These are phyloP conservation scores for Blastobotrys americana DNA, from an alignment of 805 yeast species.

Conservation along the genomic window DNA sequence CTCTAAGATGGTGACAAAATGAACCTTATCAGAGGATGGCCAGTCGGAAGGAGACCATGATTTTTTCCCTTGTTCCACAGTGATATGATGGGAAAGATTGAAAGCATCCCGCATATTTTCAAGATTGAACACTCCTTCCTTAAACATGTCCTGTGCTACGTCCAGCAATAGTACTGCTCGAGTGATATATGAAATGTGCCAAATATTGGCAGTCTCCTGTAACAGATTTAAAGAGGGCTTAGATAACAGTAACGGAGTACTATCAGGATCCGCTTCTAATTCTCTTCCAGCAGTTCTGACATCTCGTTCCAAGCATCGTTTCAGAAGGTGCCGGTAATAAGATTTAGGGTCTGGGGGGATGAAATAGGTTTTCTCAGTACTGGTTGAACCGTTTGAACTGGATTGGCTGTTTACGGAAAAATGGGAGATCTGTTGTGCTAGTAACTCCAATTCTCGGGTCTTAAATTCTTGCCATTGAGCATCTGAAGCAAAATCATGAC, in stretches of 20 bases:
- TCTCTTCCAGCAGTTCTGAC: conserved; percentile 16
- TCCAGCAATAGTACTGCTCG: conserved; percentile 44
- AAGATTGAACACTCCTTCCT: conserved; percentile 24
- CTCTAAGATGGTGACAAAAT: conserved; percentile 43
- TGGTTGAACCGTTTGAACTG: conserved; percentile 2
- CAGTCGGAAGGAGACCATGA: conserved; percentile 29
- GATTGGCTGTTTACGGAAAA: conserved; percentile 4
- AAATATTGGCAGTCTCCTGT: conserved; percentile 40
- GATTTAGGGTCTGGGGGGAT: conserved; percentile 38
- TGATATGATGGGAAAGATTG: conserved; percentile 26
- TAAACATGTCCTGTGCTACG: conserved; percentile 39
- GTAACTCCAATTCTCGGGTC: conserved; percentile 30
- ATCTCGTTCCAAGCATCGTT: conserved; percentile 41
- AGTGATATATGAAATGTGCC: conserved; percentile 52
- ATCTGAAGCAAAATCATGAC: conserved; percentile 33
- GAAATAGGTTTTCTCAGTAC: conserved; percentile 26
- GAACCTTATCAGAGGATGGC: conserved; percentile 42
- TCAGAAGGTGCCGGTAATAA: conserved; percentile 36
- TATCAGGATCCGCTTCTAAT: conserved; percentile 16
- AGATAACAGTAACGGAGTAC: conserved; percentile 30
- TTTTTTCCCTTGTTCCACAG: conserved; percentile 21
- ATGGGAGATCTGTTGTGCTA: conserved; percentile 26
- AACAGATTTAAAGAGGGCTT: conserved; percentile 41
- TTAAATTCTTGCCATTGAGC: conserved; percentile 39
- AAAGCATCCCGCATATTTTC: conserved; percentile 32